These are phyloP conservation scores for Arthroderma sp. DNA, from an alignment of 2,329 filamentous ascomycete species.

Conservation along the genomic window DNA sequence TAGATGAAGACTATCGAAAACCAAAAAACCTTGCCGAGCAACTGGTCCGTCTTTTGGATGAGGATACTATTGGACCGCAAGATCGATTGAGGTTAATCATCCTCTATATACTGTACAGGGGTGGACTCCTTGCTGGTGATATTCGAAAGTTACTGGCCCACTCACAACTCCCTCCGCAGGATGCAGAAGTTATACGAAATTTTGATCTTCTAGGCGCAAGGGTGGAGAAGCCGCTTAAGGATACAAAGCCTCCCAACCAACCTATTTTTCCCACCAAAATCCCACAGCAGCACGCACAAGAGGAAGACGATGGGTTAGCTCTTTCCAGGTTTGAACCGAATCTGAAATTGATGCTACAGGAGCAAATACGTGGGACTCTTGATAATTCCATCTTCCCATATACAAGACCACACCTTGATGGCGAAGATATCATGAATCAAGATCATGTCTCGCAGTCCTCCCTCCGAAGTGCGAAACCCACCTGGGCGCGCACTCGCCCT, in stretches of 20 bases:
- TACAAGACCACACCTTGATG: conserved; percentile 51
- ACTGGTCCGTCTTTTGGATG: conserved; percentile 75
- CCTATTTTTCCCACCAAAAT: conserved; percentile 61
- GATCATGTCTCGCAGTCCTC: conserved; percentile 54
- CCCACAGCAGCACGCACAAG: conserved; percentile 37
- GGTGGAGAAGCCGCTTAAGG: conserved; percentile 61
- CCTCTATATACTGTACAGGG: conserved; percentile 72
- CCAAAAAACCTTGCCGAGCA: conserved; percentile 81
- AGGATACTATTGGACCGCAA: conserved; percentile 54
- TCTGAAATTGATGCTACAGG: conserved; percentile 71
- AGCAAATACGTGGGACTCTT: conserved; percentile 52
- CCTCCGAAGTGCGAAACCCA: conserved; percentile 79
- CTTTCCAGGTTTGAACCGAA: conserved; percentile 78
- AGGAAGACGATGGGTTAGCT: conserved; percentile 55
- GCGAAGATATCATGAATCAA: conserved; percentile 25
- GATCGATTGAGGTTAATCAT: conserved; percentile 78
- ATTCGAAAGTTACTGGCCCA: conserved; percentile 74
- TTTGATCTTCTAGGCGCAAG: conserved; percentile 70
- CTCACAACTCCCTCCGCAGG: conserved; percentile 59
- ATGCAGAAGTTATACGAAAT: conserved; percentile 59
- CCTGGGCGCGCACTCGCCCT: conserved; percentile 77
- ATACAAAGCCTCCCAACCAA: conserved; percentile 50
- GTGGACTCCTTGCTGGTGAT: conserved; percentile 73
- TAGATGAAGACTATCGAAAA: conserved; percentile 85
- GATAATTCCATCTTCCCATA: conserved; percentile 58